Percentiles rank a stretch among this genome's conserved stretches.
Conservation (phyloP, 2,329 filamentous ascomycete species). For the Purpureocillium takamizusanense region DNA sequence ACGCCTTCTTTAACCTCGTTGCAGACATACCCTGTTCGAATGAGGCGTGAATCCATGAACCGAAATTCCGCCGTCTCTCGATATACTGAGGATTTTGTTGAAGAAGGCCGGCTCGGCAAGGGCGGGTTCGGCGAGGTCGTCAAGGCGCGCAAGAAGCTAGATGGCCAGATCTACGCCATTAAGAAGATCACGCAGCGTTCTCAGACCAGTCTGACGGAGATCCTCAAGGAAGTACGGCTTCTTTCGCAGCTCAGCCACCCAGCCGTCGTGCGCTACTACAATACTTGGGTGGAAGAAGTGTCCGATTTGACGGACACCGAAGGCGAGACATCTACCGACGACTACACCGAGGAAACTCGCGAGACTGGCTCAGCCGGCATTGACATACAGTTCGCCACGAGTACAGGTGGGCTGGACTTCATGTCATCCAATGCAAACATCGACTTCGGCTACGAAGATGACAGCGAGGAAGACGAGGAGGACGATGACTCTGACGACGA, state of each 20-base stretch:
- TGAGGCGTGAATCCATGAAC: slow-evolving; percentile 54
- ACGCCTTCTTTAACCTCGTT: slow-evolving; percentile 32
- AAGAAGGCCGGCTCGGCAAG: slow-evolving; percentile 80
- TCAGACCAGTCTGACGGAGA: slow-evolving; percentile 69
- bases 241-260: slow-evolving; percentile 91
- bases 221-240: slow-evolving; percentile 76
- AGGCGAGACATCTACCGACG: slow-evolving; percentile 45
- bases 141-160: slow-evolving; percentile 87
- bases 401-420: slow-evolving; percentile 79
- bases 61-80: slow-evolving; percentile 52
- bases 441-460: slow-evolving; percentile 63
- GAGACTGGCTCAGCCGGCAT: slow-evolving; percentile 30
- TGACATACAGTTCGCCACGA: slow-evolving; percentile 55
- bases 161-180: slow-evolving; percentile 88
- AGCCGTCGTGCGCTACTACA: slow-evolving; percentile 79
- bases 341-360: slow-evolving; percentile 26
- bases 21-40: slow-evolving; percentile 35
- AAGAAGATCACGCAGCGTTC: slow-evolving; percentile 90
- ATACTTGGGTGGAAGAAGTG: slow-evolving; percentile 82
- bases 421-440: slow-evolving; percentile 80
- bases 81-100: slow-evolving; percentile 83
- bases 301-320: slow-evolving; percentile 45
- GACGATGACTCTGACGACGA: slow-evolving; percentile 37
- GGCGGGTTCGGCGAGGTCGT: slow-evolving; percentile 96
- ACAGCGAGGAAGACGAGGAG: slow-evolving; percentile 34